Conservation (phyloP, 148 eudicot genomes). For the Camellia granthamiana region DNA sequence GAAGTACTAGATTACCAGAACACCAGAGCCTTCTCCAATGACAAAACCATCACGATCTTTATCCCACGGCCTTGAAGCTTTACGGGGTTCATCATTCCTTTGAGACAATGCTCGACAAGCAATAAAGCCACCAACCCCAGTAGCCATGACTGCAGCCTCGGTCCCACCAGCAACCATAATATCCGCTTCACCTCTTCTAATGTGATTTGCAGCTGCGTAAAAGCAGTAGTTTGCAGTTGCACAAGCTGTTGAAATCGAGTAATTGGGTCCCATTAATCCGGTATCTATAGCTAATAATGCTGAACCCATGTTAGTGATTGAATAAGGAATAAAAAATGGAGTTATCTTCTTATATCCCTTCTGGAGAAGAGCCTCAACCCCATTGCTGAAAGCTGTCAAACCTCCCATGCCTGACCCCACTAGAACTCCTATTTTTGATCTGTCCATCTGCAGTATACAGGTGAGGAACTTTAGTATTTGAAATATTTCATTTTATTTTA, state of each 20-base stretch:
- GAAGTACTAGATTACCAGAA: conserved; percentile 32
- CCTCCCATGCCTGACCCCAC: conserved; percentile 67
- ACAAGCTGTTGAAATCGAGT: conserved; percentile 65
- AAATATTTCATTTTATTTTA: background rate
- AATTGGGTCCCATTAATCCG: conserved; percentile 56
- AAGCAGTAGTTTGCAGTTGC: conserved; percentile 64
- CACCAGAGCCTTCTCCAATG: conserved; percentile 63
- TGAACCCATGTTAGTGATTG: conserved; percentile 49
- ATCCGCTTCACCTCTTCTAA: conserved; percentile 59
- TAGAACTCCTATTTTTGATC: conserved; percentile 41
- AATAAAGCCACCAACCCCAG: conserved; percentile 59
- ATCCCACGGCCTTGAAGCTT: conserved; percentile 67
- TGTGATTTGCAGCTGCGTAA: conserved; percentile 58
- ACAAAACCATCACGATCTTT: conserved; percentile 61
- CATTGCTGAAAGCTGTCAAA: conserved; percentile 36
- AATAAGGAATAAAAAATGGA: conserved; percentile 55
- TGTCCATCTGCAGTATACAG: conserved; percentile 40
- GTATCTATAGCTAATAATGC: conserved; percentile 57
- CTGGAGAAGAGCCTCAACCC: conserved; percentile 39
- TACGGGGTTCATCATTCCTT: conserved; percentile 50
- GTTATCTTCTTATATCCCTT: conserved; percentile 46
- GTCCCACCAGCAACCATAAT: conserved; percentile 48
- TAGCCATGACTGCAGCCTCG: conserved; percentile 40
- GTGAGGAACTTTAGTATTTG: background rate
- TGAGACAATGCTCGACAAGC: conserved; percentile 61